A percentile compares a stretch with the other conserved stretches of the same genome.
Conservation (phyloP, 768 basidiomycete genomes). For the Pulveroboletus frians region DNA sequence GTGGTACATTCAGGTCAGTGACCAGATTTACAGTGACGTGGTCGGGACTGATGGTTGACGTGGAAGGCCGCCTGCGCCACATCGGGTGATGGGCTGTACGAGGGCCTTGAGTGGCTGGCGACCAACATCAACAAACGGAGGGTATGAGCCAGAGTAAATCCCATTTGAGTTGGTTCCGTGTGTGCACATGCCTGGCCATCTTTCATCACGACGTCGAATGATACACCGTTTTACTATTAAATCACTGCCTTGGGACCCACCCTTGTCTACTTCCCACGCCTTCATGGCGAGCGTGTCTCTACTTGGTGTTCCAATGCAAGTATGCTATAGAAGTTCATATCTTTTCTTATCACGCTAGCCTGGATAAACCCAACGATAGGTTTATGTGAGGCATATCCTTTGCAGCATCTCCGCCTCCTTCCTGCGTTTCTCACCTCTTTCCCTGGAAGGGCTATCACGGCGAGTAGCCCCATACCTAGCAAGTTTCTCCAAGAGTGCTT, state of each 20-base stretch:
- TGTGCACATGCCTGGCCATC: slow-evolving; percentile 50
- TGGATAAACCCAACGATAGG: slow-evolving; percentile 8
- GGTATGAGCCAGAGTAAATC: slow-evolving; percentile 43
- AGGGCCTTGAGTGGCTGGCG: slow-evolving; percentile 96
- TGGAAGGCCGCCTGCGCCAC: slow-evolving; percentile 89
- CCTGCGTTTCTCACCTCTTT: slow-evolving; percentile 64
- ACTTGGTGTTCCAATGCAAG: slow-evolving; percentile 9
- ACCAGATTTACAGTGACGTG: neutral
- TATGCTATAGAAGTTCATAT: slow-evolving; percentile 20
- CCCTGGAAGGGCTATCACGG: slow-evolving; percentile 53
- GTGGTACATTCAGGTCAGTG: slow-evolving; percentile 92
- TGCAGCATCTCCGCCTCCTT: slow-evolving; percentile 78
- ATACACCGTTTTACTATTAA: slow-evolving; percentile 42
- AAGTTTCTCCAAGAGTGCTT: slow-evolving; percentile 74
- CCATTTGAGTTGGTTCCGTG: slow-evolving; percentile 37
- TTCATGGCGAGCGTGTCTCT: slow-evolving; percentile 5
- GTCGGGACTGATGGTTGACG: slow-evolving; percentile 10
- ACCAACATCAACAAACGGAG: slow-evolving; percentile 80
- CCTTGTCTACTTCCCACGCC: slow-evolving; percentile 19
- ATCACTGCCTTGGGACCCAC: slow-evolving; percentile 26
- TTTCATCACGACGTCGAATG: slow-evolving; percentile 56
- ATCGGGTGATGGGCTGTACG: slow-evolving; percentile 96
- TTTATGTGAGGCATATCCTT: slow-evolving; percentile 37
- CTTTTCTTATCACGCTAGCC: neutral
- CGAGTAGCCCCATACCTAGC: slow-evolving; percentile 60